phyloP scores from a whole-genome alignment of 352 stramenopile genomes.

The Lagenidium giganteum region DNA sequence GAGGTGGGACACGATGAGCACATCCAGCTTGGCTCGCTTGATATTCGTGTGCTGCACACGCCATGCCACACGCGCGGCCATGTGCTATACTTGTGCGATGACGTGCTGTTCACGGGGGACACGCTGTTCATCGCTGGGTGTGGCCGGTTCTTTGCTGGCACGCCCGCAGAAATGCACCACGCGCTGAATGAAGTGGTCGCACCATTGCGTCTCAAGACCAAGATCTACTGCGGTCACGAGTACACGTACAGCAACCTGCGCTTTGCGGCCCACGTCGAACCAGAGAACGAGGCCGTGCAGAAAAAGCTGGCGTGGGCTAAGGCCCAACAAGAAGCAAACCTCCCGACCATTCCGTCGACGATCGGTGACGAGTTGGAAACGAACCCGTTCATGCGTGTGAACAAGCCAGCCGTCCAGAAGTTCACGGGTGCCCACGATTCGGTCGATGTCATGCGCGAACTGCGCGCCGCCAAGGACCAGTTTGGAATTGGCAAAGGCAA shows the following conservation, averaged over 20 bases:
- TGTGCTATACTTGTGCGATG: conserved; percentile 66
- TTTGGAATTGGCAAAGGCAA: conserved; percentile 51
- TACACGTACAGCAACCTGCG: conserved; percentile 89
- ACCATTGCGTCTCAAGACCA: conserved; percentile 54
- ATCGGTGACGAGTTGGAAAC: conserved; percentile 62
- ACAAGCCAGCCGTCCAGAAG: conserved; percentile 34
- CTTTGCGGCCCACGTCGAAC: conserved; percentile 88
- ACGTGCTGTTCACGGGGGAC: conserved; percentile 88
- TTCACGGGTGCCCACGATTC: conserved; percentile 40
- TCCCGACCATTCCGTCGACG: conserved; percentile 89
- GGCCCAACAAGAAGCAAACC: conserved; percentile 22
- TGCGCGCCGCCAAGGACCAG: conserved; percentile 57
- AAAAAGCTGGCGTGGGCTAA: conserved; percentile 61
- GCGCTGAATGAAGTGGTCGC: conserved; percentile 78
- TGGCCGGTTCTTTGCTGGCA: conserved; percentile 81
- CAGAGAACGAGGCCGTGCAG: conserved; percentile 64
- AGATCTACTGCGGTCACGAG: conserved; percentile 91
- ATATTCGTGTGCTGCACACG: conserved; percentile 69
- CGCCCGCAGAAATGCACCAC: conserved; percentile 81
- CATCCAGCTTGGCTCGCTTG: conserved; percentile 56
- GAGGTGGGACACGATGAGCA: conserved; percentile 61
- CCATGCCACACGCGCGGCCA: conserved; percentile 92
- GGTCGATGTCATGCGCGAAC: conserved; percentile 44
- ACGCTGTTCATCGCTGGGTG: conserved; percentile 91
- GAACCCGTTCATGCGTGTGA: conserved; percentile 82